Evolutionary conservation across 2,329 filamentous ascomycete genomes (phyloP), one percentile per base, ranked within the genome.

Genomic region (Pseudogymnoascus sp.): DNA sequence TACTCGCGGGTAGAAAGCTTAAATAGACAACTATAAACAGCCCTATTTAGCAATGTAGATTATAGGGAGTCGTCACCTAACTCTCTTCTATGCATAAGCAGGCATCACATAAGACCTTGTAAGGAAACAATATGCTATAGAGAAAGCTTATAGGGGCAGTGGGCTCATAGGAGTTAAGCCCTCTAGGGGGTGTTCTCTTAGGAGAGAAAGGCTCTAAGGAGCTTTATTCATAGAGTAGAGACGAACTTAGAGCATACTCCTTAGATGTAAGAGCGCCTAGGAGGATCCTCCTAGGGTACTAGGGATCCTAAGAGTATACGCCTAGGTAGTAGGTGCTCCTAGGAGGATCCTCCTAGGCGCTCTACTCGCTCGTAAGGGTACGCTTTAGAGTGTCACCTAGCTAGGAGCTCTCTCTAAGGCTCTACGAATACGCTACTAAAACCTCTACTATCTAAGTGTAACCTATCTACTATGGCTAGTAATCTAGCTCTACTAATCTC

Each of bases 401-500:
- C 40, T 44, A 44, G 40, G 19, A 44, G 40, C 40, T 23, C 40
- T 44, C 40, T 44, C 10, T 1, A 1, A 21, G 7, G 37, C 37
- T 38, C 17, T 42, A 42, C 17, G 13, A 21, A 42, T 42, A 42
- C 17, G n/a, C 38, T 42, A 42, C 38, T 3, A 38, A 38, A 38
- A 38, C 38, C 17, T 21, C 17, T 1, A 9, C 40, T 40, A 38
- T 38, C 35, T 38, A 38, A n/a, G 35, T 15, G 35, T 38, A 5
- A 38, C 35, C 35, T 38, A 38, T 29, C 53, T 64, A 42, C 50
- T 50, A 62, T 62, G 60, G 56, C 62, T 66, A 38, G 65, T 65
- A 66, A 61, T 65, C 42, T 40, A 64, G 64, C 65, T 66, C 56
- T 56, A 65, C 60, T 29, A 64, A 64, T 62, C 62, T 67, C 35